Conservation (phyloP, 176 grass and related monocot genomes). For the Saccharum officinarum region DNA sequence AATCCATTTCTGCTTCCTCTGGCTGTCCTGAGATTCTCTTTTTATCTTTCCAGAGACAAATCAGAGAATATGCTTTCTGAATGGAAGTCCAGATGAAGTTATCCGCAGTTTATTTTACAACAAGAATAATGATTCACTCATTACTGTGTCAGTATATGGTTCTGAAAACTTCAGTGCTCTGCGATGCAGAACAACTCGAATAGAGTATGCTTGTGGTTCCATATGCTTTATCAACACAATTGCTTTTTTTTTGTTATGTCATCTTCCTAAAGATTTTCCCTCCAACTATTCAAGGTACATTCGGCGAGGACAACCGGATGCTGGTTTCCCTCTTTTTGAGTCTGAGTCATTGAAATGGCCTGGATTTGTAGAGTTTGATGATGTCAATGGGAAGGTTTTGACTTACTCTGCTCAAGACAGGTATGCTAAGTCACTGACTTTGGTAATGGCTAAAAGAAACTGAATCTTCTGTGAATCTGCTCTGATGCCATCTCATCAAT, state of each 20-base stretch:
- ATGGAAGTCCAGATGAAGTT: conserved; percentile 88
- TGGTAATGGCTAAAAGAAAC: background rate
- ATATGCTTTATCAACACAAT: background rate
- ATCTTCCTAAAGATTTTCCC: background rate
- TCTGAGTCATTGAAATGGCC: conserved; percentile 96
- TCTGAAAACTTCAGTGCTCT: conserved; percentile 84
- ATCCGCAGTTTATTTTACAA: conserved; percentile 97
- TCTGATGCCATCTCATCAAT: conserved; percentile 28
- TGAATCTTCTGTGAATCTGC: background rate
- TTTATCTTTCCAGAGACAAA: conserved; percentile 68
- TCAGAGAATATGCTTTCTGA: conserved; percentile 86
- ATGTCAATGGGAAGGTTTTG: conserved; percentile 98
- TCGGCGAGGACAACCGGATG: conserved; percentile 70
- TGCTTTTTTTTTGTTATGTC: background rate
- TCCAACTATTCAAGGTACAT: conserved; percentile 73
- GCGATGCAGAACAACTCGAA: conserved; percentile 82
- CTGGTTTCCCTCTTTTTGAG: conserved; percentile 94
- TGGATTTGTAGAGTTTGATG: conserved; percentile 98
- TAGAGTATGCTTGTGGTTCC: conserved; percentile 51
- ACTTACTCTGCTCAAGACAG: conserved; percentile 98
- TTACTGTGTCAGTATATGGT: conserved; percentile 89
- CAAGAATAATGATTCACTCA: conserved; percentile 92
- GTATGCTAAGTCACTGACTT: conserved; percentile 42
- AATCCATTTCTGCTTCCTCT: conserved; percentile 8
- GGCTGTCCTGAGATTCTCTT: conserved; percentile 12